Percentiles rank a stretch among this genome's conserved stretches.
Conservation (phyloP, 2,329 filamentous ascomycete genomes). For the Aspergillus udagawae region DNA sequence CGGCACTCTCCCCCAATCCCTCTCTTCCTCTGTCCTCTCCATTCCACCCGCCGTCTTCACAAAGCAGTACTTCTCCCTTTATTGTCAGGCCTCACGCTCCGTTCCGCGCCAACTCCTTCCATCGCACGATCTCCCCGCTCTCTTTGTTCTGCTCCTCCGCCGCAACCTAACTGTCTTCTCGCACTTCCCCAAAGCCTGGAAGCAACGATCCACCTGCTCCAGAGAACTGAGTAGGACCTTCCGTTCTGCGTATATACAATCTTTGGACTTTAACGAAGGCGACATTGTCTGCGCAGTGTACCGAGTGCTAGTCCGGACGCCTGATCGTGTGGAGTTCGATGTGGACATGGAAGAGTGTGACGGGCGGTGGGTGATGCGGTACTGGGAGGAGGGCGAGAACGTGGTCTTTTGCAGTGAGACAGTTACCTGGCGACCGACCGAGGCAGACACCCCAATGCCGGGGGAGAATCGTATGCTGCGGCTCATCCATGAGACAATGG, state of each 20-base stretch:
- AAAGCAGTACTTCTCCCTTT: constrained; percentile 16
- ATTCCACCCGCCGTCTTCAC: constrained; percentile 19
- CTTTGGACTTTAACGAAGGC: constrained; percentile 25
- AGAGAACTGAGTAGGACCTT: constrained; percentile 21
- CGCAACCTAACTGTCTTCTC: constrained; percentile 32
- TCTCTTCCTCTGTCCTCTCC: constrained; percentile 17
- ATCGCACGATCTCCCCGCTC: constrained; percentile 7
- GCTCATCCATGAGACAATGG: constrained; percentile 31
- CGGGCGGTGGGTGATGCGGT: constrained; percentile 25
- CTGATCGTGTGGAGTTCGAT: constrained; percentile 29
- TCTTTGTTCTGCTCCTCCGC: constrained; percentile 28
- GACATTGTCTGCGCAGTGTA: constrained; percentile 33
- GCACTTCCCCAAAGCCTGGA: constrained; percentile 29
- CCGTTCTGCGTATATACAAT: constrained; percentile 18
- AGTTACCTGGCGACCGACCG: constrained; percentile 26
- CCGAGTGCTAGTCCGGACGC: constrained; percentile 20
- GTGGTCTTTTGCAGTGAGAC: constrained; percentile 27
- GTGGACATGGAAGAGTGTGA: constrained; percentile 16
- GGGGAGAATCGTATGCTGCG: constrained; percentile 25
- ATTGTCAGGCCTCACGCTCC: constrained; percentile 21
- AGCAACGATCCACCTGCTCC: constrained; percentile 20
- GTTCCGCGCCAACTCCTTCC: constrained; percentile 19
- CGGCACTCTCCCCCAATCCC: constrained; percentile 14
- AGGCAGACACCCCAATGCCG: constrained; percentile 20
- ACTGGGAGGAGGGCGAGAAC: constrained; percentile 10